phyloP scores from a whole-genome alignment of 1,139 yeast genomes.

The Wickerhamomyces sp. region DNA sequence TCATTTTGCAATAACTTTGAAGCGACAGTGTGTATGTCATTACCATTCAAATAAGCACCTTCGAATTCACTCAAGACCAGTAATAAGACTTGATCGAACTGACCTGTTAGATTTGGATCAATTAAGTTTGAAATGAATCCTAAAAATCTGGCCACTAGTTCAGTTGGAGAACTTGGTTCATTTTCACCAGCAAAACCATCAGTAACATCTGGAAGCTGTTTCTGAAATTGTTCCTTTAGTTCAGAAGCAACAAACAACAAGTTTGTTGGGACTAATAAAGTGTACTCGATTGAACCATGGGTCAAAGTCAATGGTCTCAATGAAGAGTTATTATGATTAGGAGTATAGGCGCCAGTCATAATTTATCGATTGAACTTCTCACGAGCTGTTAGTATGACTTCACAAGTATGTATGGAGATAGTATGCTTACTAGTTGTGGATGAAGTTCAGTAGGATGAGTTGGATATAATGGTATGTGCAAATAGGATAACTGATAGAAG shows the following conservation, averaged over 20 bases:
- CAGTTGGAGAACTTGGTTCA: slow-evolving; percentile 87
- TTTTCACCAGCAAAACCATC: slow-evolving; percentile 84
- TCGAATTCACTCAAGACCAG: slow-evolving; percentile 80
- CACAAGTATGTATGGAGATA: not conserved
- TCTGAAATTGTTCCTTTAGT: slow-evolving; percentile 78
- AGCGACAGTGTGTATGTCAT: slow-evolving; percentile 89
- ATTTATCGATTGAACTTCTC: too few species aligned
- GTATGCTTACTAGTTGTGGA: not conserved
- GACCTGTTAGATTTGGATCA: slow-evolving; percentile 45
- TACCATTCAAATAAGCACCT: slow-evolving; percentile 62
- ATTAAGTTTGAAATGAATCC: slow-evolving; percentile 70
- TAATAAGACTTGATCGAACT: slow-evolving; percentile 64
- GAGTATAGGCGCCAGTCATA: slow-evolving; percentile 24
- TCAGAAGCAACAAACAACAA: slow-evolving; percentile 79
- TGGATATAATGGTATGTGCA: not conserved
- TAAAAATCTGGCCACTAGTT: slow-evolving; percentile 76
- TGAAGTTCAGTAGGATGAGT: too few species aligned
- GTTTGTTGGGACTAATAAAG: slow-evolving; percentile 79
- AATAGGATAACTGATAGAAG: not conserved
- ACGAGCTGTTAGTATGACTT: too few species aligned
- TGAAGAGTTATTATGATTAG: slow-evolving; percentile 31
- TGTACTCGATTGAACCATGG: slow-evolving; percentile 86
- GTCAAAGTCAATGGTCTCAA: slow-evolving; percentile 75
- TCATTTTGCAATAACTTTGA: slow-evolving; percentile 53
- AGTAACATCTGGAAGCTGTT: slow-evolving; percentile 73